Base-by-base conservation (phyloP, 1,284 basidiomycete genomes). In the Trichosporon coremiiforme region DNA sequence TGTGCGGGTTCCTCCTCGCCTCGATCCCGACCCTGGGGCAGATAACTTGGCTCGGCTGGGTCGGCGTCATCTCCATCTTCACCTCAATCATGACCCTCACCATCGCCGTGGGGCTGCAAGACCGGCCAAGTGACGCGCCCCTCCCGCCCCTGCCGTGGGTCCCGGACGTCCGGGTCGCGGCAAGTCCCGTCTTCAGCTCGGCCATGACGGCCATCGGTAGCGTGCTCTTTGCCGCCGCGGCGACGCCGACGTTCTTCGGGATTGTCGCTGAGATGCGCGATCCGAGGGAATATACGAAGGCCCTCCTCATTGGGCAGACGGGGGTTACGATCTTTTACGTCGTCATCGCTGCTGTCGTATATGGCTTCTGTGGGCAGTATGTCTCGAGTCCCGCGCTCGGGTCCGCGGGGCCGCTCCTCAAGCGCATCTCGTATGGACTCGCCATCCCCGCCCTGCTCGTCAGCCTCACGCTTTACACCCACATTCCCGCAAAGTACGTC, bases 401-500 rank as follows among this genome's bases (percentile, higher is more conserved):
- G 0, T 77, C 77, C 6, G 80, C 82, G n/a, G 84, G 84, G 63
- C 66, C 71, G 0, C 65, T 79, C 7, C 76, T 84, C 70, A 83
- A 84, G 75, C 78, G 79, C 57, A 73, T 85, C 66, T 73, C 73
- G 25, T 85, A 84, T 71, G 83, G 82, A 5, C 70, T 85, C 41
- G 82, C 83, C 25, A 68, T 84, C 20, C 82, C 81, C 13, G 82
- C 80, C 22, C 71, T 75, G 63, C 65, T 71, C 45, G 74, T 79
- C 22, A 73, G 68, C 45, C 41, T 68, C 65, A 71, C 41, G 70
- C 73, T 69, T 69, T 70, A 67, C 66, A 70, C 47, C 66, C 68
- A 79, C 75, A 67, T 80, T 64, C 75, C 87, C 8, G 86, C 87
- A 29, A 90, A 90, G 77, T 86, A 88, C 65, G 75, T 90, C 67